Evolutionary conservation across 352 stramenopile genomes (phyloP).

Genomic region (Blastocystis sp.): DNA sequence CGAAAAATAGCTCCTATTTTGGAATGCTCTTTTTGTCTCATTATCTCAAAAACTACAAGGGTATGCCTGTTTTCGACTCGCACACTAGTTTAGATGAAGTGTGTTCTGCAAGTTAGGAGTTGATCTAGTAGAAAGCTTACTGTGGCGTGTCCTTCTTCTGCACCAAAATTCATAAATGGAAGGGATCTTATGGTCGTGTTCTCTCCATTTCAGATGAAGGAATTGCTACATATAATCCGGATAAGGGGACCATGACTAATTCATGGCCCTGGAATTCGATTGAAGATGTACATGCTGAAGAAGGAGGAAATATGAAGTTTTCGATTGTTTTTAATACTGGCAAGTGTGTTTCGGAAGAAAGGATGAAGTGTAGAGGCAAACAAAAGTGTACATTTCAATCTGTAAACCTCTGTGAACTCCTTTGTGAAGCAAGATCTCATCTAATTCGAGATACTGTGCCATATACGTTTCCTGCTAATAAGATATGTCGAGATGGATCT

Average conservation of each 20-base stretch:
- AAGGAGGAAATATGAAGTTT: not conserved
- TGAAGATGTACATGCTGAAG: not conserved
- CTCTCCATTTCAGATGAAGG: constrained; percentile 8
- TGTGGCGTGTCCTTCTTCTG: constrained; percentile 34
- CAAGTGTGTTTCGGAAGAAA: not conserved
- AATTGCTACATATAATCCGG: constrained; percentile 9
- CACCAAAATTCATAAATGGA: constrained; percentile 46
- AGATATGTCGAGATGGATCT: not conserved
- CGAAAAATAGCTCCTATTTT: not conserved
- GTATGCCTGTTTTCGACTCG: too few relatives aligned
- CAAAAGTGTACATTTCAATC: constrained; percentile 10
- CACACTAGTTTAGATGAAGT: too few relatives aligned
- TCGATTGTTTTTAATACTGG: not conserved
- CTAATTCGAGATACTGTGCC: not conserved
- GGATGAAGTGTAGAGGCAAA: not conserved
- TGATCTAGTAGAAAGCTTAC: constrained; percentile 15
- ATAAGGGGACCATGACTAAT: constrained; percentile 15
- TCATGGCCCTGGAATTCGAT: constrained; percentile 11
- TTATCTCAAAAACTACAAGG: too few relatives aligned
- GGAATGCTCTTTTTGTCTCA: not conserved
- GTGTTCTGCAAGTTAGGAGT: too few relatives aligned
- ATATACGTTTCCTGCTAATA: constrained; percentile 6
- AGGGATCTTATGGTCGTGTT: constrained; percentile 21
- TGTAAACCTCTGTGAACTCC: not conserved
- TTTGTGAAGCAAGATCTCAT: constrained; percentile 40